Base-by-base conservation (phyloP, 2,329 filamentous ascomycete species). In the Cordyceps fumosorosea region DNA sequence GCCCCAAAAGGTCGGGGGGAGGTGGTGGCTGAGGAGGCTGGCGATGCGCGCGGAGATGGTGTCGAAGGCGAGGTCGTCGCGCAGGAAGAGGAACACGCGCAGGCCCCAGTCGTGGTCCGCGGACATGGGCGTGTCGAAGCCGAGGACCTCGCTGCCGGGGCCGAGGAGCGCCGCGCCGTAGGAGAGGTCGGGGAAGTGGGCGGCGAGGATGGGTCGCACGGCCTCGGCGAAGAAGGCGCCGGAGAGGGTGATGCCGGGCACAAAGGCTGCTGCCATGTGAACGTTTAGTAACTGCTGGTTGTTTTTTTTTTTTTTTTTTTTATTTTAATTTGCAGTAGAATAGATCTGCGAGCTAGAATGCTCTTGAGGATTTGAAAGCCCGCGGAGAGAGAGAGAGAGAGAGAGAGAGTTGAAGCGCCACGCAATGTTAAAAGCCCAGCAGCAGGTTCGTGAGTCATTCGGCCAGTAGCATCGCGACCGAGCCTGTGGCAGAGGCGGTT, bases 91-190 rank as follows among this genome's bases (percentile, higher is more conserved):
- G 16, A 62, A 56, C 2, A 62, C 11, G 8, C 47, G 60, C 37
- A 62, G 26, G 3, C 60, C 53, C 60, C 60, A 62, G 52, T 62
- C 60, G 53, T 62, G 60, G 26, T 62, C 60, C 40, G 42, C 56
- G 45, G 60, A 62, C 60, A 62, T 62, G 22, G 26, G 16, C 50
- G 60, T 62, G 44, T 62, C 60, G 34, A 62, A 56, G 3, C 60
- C 60, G n/a, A 50, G 44, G 12, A 62, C 60, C 29, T 62, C 60
- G 44, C 60, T 62, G 14, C 60, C 60, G 5, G 60, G 60, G 6
- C 60, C 60, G 32, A 62, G 51, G 22, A 62, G 60, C 12, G 60
- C 60, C 44, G 60, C 60, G 32, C 40, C 51, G n/a, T 62, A 62
- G 26, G 51, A 12, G n/a, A 62, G n/a, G 16, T 10, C 29, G 2